Conservation (phyloP, 139 green algal species). For the Chlamydomonas sphaeroides region DNA sequence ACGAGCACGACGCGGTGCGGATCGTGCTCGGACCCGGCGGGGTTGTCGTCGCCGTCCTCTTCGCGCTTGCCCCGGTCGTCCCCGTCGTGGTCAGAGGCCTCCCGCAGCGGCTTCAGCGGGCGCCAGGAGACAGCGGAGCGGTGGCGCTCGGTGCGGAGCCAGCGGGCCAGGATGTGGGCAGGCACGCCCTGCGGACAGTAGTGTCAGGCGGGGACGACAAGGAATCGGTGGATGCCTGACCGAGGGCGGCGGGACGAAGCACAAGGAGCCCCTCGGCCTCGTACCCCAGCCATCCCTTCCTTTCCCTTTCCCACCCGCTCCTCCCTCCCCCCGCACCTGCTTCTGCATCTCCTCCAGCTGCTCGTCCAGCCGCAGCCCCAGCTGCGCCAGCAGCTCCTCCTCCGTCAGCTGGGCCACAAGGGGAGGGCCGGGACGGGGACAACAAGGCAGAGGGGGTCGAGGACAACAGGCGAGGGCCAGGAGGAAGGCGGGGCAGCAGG, state of each 20-base stretch:
- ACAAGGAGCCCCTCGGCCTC: no score
- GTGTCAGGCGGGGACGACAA: no score
- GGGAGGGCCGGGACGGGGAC: neutral
- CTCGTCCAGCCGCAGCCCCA: conserved; percentile 74
- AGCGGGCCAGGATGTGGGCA: conserved; percentile 23
- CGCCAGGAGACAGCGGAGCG: conserved; percentile 1
- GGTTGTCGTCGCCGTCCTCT: neutral
- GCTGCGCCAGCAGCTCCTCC: conserved; percentile 54
- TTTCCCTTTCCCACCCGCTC: no score
- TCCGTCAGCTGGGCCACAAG: conserved; percentile 43
- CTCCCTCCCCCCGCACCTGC: neutral
- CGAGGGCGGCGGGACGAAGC: no score
- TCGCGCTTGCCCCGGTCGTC: no score
- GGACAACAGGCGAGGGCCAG: neutral
- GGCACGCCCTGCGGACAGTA: conserved; percentile 25
- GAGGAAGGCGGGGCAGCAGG: neutral
- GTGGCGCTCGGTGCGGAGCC: conserved; percentile 33
- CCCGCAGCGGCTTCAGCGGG: neutral
- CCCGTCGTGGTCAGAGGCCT: no score
- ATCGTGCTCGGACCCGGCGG: neutral
- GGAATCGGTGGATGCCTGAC: no score
- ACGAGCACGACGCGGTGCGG: conserved; percentile 27
- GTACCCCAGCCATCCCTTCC: no score
- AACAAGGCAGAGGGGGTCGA: neutral
- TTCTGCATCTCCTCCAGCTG: conserved; percentile 59